Conservation (phyloP, 805 yeast genomes). For the Candida broadrunensis region DNA sequence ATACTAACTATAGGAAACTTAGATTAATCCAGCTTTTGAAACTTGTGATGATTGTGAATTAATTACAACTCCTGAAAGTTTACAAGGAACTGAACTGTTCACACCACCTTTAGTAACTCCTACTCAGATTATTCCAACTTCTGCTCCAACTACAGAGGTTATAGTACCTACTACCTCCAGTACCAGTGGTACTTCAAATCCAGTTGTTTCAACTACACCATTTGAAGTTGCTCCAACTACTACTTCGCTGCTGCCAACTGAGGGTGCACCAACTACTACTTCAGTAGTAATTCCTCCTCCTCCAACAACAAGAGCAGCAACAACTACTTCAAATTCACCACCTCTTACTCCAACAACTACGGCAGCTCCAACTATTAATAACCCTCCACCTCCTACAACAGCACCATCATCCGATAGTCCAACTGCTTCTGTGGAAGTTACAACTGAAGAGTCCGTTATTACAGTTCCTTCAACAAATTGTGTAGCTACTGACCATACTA, state of each 20-base stretch:
- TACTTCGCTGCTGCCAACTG: constrained; percentile 2
- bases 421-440: neutral
- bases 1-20: constrained; percentile 1
- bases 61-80: constrained; percentile 6
- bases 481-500: neutral
- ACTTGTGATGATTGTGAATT: constrained; percentile 9
- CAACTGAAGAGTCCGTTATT: neutral
- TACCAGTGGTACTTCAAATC: neutral
- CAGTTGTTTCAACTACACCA: neutral
- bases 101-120: neutral
- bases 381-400: neutral
- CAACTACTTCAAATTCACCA: constrained; percentile 6
- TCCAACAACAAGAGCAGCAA: constrained; percentile 1
- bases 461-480: neutral
- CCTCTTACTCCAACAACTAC: constrained; percentile 1
- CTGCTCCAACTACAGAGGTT: neutral
- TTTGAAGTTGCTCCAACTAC: constrained; percentile 2
- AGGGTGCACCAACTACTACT: constrained; percentile 6
- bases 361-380: neutral
- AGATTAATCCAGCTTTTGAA: constrained; percentile 11
- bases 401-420: neutral
- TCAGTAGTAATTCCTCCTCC: neutral
- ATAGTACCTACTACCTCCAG: neutral
- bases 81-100: neutral
- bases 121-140: neutral